These are phyloP conservation scores for Ochetophila trinervis DNA, from an alignment of 306 rosid genomes.

Conservation along the genomic window DNA sequence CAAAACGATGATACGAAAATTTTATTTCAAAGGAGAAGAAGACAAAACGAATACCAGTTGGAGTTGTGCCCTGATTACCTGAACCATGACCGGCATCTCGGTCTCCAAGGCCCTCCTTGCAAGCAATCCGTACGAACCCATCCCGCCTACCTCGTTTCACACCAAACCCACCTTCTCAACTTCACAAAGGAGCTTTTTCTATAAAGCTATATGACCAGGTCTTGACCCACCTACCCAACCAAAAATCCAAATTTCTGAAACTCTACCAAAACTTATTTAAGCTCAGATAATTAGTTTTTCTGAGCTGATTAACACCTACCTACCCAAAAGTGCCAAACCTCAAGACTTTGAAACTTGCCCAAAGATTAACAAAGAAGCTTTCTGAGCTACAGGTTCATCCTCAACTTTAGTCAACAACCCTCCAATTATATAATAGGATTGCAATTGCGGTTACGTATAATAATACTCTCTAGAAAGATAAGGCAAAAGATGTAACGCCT, in stretches of 20 bases:
- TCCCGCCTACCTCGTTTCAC: constrained; percentile 18
- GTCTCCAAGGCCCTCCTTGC: constrained; percentile 60
- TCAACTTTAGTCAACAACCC: constrained; percentile 3
- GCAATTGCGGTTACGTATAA: not conserved
- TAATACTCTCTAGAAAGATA: not conserved
- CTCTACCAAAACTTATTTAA: not conserved
- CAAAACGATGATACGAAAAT: constrained; percentile 17
- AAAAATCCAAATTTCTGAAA: constrained; percentile 14
- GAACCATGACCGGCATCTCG: constrained; percentile 56
- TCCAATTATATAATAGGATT: not conserved
- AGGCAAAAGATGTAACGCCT: not conserved
- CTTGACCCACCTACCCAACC: constrained; percentile 19
- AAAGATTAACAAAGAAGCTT: not conserved
- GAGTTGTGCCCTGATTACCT: constrained; percentile 34
- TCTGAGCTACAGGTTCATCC: not conserved
- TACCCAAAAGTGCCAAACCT: constrained; percentile 6
- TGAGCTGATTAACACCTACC: constrained; percentile 5
- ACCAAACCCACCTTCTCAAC: constrained; percentile 12
- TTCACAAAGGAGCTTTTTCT: constrained; percentile 6
- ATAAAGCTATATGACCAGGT: not conserved
- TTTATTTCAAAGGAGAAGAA: not conserved
- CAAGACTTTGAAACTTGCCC: constrained; percentile 2
- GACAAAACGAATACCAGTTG: constrained; percentile 4
- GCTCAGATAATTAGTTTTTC: not conserved
- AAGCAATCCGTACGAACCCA: constrained; percentile 52